Percentiles rank a stretch among this genome's conserved stretches.
These are phyloP conservation scores for Lachancea meyersii DNA, from an alignment of 805 yeast species.

Conservation along the genomic window DNA sequence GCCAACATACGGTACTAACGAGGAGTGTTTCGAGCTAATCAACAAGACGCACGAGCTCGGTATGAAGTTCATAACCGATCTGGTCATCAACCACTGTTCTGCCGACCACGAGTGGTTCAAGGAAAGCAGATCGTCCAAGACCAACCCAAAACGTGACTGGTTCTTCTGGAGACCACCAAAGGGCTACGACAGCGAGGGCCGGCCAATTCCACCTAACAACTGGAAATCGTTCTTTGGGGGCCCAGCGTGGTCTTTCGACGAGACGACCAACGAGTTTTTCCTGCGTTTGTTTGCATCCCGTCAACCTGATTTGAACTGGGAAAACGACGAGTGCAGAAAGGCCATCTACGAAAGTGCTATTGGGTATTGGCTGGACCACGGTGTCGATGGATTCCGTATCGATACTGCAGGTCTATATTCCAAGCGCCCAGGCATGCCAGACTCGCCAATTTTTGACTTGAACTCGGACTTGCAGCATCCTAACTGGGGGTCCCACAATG, in stretches of 20 bases:
- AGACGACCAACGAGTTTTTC: constrained; percentile 47
- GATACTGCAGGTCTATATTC: constrained; percentile 50
- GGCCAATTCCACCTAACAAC: constrained; percentile 51
- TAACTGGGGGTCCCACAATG: constrained; percentile 32
- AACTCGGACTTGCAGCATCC: constrained; percentile 37
- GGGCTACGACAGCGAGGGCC: constrained; percentile 39
- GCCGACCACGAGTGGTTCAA: constrained; percentile 51
- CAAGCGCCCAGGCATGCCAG: constrained; percentile 40
- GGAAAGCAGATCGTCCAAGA: constrained; percentile 45
- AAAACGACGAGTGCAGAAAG: constrained; percentile 33
- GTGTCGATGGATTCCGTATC: constrained; percentile 54
- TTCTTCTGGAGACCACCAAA: constrained; percentile 51
- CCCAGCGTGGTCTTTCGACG: constrained; percentile 53
- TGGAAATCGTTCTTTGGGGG: constrained; percentile 50
- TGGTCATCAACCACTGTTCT: constrained; percentile 55
- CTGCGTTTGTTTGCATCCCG: constrained; percentile 45
- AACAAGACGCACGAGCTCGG: constrained; percentile 43
- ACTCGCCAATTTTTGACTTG: constrained; percentile 43
- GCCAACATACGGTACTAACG: constrained; percentile 48
- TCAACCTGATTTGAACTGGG: constrained; percentile 62
- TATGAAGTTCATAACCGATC: constrained; percentile 46
- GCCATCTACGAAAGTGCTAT: constrained; percentile 42
- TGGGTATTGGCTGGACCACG: constrained; percentile 48
- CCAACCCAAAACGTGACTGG: constrained; percentile 55
- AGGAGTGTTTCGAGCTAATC: constrained; percentile 46